These are phyloP conservation scores for Solanum clarkiae DNA, from an alignment of 257 asterid genomes.

Conservation along the genomic window DNA sequence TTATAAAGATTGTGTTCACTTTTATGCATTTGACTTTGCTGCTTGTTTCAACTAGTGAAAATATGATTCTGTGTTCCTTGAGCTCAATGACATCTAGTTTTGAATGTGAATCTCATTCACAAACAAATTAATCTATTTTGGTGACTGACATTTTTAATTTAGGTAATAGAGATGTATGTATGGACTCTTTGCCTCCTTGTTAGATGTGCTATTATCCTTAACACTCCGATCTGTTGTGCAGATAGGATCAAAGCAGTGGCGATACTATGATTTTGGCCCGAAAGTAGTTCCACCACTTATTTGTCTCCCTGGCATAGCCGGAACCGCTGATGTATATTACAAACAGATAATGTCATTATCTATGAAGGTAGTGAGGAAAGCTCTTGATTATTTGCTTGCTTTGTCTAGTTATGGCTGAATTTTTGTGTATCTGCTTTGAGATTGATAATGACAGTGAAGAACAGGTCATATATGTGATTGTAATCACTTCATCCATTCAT, in stretches of 20 bases:
- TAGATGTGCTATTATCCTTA: not conserved
- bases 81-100: not conserved
- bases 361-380: slow-evolving; percentile 51
- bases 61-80: not conserved
- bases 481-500: not conserved
- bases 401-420: not conserved
- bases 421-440: not conserved
- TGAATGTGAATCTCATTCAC: not conserved
- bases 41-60: not conserved
- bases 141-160: not conserved
- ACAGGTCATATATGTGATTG: not conserved
- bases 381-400: not conserved
- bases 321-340: slow-evolving; percentile 94
- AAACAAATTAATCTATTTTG: not conserved
- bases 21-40: not conserved
- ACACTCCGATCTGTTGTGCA: slow-evolving; percentile 4
- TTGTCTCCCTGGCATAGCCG: slow-evolving; percentile 92
- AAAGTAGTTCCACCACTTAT: slow-evolving; percentile 87
- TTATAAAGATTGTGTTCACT: not conserved
- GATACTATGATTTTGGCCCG: slow-evolving; percentile 97
- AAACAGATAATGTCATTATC: slow-evolving; percentile 94
- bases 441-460: not conserved
- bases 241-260: slow-evolving; percentile 97
- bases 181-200: not conserved
- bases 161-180: not conserved